These are phyloP conservation scores for Pontederia crassipes DNA, from an alignment of 176 grass and related monocot genomes.

Conservation along the genomic window DNA sequence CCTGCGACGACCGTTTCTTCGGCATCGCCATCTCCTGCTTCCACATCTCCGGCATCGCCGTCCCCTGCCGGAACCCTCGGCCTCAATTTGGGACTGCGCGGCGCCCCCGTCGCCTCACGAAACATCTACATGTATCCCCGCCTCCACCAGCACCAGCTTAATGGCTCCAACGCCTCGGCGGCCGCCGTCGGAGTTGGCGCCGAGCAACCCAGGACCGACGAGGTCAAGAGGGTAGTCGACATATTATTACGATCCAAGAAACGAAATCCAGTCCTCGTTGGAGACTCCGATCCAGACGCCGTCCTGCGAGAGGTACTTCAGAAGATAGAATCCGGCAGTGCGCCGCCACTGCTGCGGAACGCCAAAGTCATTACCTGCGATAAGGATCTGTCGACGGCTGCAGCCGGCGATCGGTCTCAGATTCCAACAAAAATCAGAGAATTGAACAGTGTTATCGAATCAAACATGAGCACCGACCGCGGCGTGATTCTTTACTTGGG, in stretches of 20 bases:
- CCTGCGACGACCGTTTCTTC: background rate
- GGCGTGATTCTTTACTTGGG: slow-evolving; percentile 17
- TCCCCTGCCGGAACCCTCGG: background rate
- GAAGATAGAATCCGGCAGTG: slow-evolving; percentile 9
- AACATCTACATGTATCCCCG: slow-evolving; percentile 23
- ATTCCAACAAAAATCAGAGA: slow-evolving; percentile 16
- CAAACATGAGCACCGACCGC: background rate
- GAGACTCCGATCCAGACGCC: slow-evolving; percentile 5
- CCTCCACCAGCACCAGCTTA: slow-evolving; percentile 10
- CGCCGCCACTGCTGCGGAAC: background rate
- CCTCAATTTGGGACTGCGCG: background rate
- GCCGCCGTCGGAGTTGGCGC: background rate
- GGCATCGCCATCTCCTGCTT: background rate
- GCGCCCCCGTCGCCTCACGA: background rate
- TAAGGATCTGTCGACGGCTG: background rate
- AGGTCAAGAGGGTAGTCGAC: slow-evolving; percentile 17
- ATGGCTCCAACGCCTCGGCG: background rate
- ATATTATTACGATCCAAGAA: slow-evolving; percentile 19
- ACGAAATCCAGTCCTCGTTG: slow-evolving; percentile 22
- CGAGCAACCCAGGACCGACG: background rate
- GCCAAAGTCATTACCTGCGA: slow-evolving; percentile 18
- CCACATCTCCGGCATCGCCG: background rate
- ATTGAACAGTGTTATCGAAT: slow-evolving; percentile 7
- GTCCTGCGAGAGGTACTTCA: slow-evolving; percentile 4
- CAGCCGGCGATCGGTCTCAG: background rate